These are phyloP conservation scores for Purshia tridentata DNA, from an alignment of 306 rosid species.

Conservation along the genomic window DNA sequence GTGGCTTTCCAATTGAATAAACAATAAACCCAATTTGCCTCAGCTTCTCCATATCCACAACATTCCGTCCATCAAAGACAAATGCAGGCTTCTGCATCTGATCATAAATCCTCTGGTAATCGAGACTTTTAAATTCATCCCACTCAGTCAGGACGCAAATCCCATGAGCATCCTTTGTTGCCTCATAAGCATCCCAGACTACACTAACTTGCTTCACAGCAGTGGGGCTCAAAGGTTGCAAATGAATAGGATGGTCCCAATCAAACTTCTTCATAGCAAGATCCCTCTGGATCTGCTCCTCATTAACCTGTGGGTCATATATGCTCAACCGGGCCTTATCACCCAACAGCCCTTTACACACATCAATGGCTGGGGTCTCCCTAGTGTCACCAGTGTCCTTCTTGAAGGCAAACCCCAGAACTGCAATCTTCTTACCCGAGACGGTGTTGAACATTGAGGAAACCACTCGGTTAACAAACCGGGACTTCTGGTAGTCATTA, in stretches of 20 bases:
- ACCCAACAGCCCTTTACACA: constrained; percentile 75
- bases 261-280: constrained; percentile 81
- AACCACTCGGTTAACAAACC: constrained; percentile 79
- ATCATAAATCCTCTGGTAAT: constrained; percentile 58
- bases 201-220: constrained; percentile 58
- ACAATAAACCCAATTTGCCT: constrained; percentile 83
- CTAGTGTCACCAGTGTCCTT: constrained; percentile 90
- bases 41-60: constrained; percentile 58
- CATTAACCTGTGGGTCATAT: constrained; percentile 75
- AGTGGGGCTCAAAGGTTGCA: constrained; percentile 68
- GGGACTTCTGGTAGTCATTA: constrained; percentile 83
- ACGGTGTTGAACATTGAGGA: constrained; percentile 90
- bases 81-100: constrained; percentile 89
- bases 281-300: constrained; percentile 70
- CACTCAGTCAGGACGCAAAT: constrained; percentile 74
- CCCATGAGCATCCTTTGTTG: constrained; percentile 74
- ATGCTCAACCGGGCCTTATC: constrained; percentile 80
- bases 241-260: constrained; percentile 88
- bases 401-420: constrained; percentile 85
- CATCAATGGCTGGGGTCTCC: constrained; percentile 90
- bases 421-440: constrained; percentile 70
- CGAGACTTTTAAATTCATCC: constrained; percentile 77
- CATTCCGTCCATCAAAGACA: constrained; percentile 72
- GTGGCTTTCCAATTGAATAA: constrained; percentile 78
- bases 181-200: constrained; percentile 67